Base-by-base conservation (phyloP, 805 yeast genomes). In the Pichia thaimueangensis region DNA sequence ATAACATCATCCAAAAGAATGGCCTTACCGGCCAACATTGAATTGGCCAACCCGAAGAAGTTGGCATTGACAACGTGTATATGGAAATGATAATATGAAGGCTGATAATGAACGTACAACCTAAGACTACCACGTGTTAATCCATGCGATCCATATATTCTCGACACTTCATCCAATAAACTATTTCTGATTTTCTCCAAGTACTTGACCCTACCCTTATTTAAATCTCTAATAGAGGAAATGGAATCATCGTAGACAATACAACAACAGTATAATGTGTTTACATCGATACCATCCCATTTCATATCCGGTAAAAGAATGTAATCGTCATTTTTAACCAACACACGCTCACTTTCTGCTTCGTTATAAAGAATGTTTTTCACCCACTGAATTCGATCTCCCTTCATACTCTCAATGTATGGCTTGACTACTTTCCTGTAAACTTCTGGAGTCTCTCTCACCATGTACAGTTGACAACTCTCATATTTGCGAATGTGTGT, bases 21-120 rank as follows among this genome's bases (percentile, higher is more conserved):
- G 1, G 97, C 95, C 54, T 83, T 84, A 2, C 97, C 97, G 2
- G 73, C 74, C 6, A 76, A 62, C 54, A 85, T 72, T 36, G 94
- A 78, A 49, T 73, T 72, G 35, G 87, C 79, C 42, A 82, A 54
- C 1, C 93, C 86, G 2, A 76, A 77, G 52, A 85, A 85, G 16
- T 63, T 69, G 6, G 84, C 69, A 54, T 85, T 82, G 16, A 87
- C 95, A 15, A 86, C 81, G 59, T 93, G 98, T 15, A 93, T 73
- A 58, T 93, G 98, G 68, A 93, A 82, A 56, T 93, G 97, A 57
- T 93, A 93, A 60, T 91, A 93, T 0, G 96, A 84, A 0, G 98
- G 98, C 51, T 89, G 97, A 61, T 93, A 85, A 66, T 93, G 98
- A 37, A 93, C 73, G 57, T 85, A 93, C 1, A 88, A 58, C 45